Evolutionary conservation across 352 stramenopile genomes (phyloP).

Genomic region (Phytophthora podocarpi): DNA sequence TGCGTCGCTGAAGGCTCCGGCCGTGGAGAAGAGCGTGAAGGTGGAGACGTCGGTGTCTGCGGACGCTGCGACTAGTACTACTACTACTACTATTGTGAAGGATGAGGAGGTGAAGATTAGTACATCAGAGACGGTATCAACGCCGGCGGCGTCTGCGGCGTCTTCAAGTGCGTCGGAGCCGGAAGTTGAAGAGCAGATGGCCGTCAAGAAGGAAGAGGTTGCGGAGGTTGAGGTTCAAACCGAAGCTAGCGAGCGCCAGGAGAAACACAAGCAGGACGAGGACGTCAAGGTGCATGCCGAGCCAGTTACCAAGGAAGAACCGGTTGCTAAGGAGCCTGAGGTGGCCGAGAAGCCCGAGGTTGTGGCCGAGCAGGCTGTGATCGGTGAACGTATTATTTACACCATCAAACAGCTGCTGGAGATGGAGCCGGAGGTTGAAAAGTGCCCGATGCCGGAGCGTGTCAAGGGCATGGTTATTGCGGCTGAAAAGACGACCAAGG

Average conservation of each 20-base stretch:
- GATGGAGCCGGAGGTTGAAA: conserved; percentile 62
- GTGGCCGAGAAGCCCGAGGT: conserved; percentile 30
- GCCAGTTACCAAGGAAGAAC: conserved; percentile 3
- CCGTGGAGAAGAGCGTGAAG: conserved; percentile 23
- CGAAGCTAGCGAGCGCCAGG: conserved; percentile 14
- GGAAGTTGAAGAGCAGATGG: conserved; percentile 35
- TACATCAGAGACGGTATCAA: conserved; percentile 23
- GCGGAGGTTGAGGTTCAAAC: background rate
- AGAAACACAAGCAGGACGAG: conserved; percentile 34
- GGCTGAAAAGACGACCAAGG: conserved; percentile 57
- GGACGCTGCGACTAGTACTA: conserved; percentile 1
- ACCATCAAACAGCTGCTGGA: conserved; percentile 77
- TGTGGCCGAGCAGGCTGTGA: conserved; percentile 46
- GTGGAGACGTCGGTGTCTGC: conserved; percentile 13
- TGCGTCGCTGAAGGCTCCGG: conserved; percentile 23
- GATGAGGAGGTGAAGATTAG: conserved; percentile 6
- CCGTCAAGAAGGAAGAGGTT: conserved; percentile 11
- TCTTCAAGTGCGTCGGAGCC: conserved; percentile 42
- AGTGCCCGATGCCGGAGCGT: conserved; percentile 52
- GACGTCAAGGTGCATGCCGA: conserved; percentile 22
- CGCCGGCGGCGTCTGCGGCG: conserved; percentile 29
- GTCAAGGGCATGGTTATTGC: conserved; percentile 58
- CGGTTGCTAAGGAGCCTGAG: conserved; percentile 7
- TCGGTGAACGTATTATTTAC: conserved; percentile 70
- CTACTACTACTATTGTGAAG: conserved; percentile 10